Conservation (phyloP, 306 rosid species). For the Calophaca sinica region DNA sequence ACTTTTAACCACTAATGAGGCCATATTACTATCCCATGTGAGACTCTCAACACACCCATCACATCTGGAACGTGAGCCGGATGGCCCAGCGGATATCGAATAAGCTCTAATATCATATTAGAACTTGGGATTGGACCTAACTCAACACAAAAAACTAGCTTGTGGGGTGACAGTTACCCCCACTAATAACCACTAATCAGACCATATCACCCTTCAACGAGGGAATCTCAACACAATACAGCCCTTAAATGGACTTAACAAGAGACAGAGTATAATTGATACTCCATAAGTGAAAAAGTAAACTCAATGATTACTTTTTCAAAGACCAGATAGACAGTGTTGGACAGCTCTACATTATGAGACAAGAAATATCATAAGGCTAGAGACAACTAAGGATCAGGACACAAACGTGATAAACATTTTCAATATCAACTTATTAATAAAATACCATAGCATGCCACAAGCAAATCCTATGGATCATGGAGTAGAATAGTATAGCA, state of each 20-base stretch:
- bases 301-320: slow-evolving; percentile 23
- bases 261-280: slow-evolving; percentile 37
- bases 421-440: not conserved
- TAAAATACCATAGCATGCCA: slow-evolving; percentile 14
- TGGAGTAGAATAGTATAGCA: not conserved
- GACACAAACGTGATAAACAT: not conserved
- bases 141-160: too few species aligned
- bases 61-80: too few species aligned
- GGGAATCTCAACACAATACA: not conserved
- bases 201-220: too few species aligned
- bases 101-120: too few species aligned
- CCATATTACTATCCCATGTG: too few species aligned
- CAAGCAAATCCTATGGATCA: not conserved
- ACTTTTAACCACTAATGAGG: too few species aligned
- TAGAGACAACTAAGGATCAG: not conserved
- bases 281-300: slow-evolving; percentile 32
- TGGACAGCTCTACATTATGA: slow-evolving; percentile 28
- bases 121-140: too few species aligned
- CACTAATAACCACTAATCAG: too few species aligned
- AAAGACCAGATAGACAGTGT: slow-evolving; percentile 35
- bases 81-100: too few species aligned
- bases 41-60: too few species aligned
- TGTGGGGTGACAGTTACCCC: too few species aligned
- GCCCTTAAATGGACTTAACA: not conserved
- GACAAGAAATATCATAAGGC: not conserved